Evolutionary conservation across 2,329 filamentous ascomycete genomes (phyloP).

Genomic region (Ilyonectria mors-panacis): DNA sequence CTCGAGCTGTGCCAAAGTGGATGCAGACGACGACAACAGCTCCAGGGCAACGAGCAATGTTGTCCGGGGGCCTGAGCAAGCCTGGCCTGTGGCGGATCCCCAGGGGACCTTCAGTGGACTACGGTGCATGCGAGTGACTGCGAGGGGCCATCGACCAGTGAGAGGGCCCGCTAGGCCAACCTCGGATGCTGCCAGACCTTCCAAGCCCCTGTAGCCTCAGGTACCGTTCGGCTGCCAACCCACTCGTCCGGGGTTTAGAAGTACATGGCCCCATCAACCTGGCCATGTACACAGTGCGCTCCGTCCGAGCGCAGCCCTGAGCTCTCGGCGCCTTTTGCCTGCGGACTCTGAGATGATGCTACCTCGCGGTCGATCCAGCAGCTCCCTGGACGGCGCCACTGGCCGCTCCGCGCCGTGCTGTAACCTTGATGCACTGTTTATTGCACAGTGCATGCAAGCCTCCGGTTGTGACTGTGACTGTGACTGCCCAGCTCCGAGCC

Average conservation of each 20-base stretch:
- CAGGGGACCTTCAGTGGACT: conserved; percentile 13
- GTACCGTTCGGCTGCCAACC: conserved; percentile 26
- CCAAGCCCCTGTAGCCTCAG: conserved; percentile 27
- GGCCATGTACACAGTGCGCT: conserved; percentile 44
- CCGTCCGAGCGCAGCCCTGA: conserved; percentile 46
- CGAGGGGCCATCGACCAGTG: conserved; percentile 7
- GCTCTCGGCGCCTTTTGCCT: conserved; percentile 38
- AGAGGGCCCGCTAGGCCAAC: conserved; percentile 10
- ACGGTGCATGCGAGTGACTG: conserved; percentile 13
- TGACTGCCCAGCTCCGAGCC: conserved; percentile 2
- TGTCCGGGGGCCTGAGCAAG: conserved; percentile 11
- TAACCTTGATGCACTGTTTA: conserved; percentile 10
- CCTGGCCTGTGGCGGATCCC: conserved; percentile 16
- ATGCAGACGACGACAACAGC: conserved; percentile 21
- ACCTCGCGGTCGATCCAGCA: conserved; percentile 34
- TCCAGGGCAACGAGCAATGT: conserved; percentile 14
- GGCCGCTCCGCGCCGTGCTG: conserved; percentile 1
- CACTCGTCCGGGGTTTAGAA: conserved; percentile 23
- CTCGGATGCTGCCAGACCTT: conserved; percentile 7
- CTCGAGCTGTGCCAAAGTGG: conserved; percentile 22
- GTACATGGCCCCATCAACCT: conserved; percentile 34
- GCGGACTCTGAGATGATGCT: conserved; percentile 25
- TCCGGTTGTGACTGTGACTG: background rate
- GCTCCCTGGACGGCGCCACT: conserved; percentile 8
- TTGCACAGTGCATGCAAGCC: background rate